These are phyloP conservation scores for Chrysophaeum taylorii DNA, from an alignment of 352 stramenopile genomes.

Conservation along the genomic window DNA sequence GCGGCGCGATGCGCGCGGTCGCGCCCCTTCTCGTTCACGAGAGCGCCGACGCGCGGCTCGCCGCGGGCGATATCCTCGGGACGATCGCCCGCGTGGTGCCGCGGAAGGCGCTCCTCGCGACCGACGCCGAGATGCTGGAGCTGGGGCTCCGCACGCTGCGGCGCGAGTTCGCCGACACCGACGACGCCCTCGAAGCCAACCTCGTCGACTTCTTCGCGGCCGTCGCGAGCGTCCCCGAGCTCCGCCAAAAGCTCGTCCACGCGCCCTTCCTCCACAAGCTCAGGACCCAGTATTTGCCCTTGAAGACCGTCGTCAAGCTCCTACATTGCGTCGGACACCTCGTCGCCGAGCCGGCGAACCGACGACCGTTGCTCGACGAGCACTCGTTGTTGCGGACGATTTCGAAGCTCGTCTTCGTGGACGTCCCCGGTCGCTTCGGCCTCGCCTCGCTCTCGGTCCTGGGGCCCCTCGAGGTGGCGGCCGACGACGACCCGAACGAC, in stretches of 20 bases:
- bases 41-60: slow-evolving; percentile 45
- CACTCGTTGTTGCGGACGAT: neutral
- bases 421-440: slow-evolving; percentile 5
- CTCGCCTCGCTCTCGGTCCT: neutral
- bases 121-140: neutral
- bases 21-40: slow-evolving; percentile 36
- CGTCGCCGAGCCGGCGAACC: neutral
- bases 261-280: neutral
- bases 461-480: neutral
- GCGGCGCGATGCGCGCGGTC: slow-evolving; percentile 55
- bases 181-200: slow-evolving; percentile 9
- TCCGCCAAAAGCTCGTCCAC: no score
- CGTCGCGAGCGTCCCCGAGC: neutral
- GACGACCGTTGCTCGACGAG: slow-evolving; percentile 1
- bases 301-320: slow-evolving; percentile 11
- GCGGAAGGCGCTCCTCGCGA: slow-evolving; percentile 37
- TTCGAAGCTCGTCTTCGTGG: neutral
- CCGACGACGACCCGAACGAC: neutral
- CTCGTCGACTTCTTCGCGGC: slow-evolving; percentile 19
- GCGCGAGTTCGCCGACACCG: neutral
- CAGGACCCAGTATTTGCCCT: neutral
- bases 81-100: slow-evolving; percentile 48
- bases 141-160: neutral
- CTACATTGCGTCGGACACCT: slow-evolving; percentile 7
- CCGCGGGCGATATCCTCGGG: slow-evolving; percentile 50